Percentiles rank a stretch among this genome's conserved stretches.
These are phyloP conservation scores for Sporothrix curviconia DNA, from an alignment of 2,329 filamentous ascomycete species.

Conservation along the genomic window DNA sequence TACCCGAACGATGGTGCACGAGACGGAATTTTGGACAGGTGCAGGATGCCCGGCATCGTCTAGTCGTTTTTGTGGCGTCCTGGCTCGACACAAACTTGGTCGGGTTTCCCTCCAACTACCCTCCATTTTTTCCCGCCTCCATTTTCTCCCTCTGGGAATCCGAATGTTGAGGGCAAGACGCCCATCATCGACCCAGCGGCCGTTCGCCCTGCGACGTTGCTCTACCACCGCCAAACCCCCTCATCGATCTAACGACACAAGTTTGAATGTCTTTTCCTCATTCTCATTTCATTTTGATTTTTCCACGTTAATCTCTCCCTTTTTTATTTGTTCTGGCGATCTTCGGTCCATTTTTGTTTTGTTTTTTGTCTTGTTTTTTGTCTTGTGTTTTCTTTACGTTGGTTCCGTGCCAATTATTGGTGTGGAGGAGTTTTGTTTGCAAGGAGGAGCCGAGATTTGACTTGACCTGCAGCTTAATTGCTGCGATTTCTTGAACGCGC, in stretches of 20 bases:
- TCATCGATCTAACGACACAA: constrained; percentile 26
- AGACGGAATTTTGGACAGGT: neutral
- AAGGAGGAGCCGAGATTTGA: neutral
- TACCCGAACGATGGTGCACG: constrained; percentile 16
- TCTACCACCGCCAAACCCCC: neutral
- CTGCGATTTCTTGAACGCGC: too few relatives aligned
- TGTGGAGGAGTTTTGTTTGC: too few relatives aligned
- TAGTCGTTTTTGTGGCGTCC: neutral
- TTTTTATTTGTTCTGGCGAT: constrained; percentile 12
- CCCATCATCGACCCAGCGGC: too few relatives aligned
- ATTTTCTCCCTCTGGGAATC: too few relatives aligned
- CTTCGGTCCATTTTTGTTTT: constrained; percentile 4
- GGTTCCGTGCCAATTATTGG: neutral
- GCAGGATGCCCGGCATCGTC: neutral
- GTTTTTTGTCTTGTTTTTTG: constrained; percentile 20
- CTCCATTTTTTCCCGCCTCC: too few relatives aligned
- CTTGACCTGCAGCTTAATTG: too few relatives aligned
- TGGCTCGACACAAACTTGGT: neutral
- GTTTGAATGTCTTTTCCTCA: constrained; percentile 23
- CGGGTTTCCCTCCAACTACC: neutral
- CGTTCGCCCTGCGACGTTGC: too few relatives aligned
- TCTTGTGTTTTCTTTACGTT: neutral
- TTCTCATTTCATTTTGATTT: constrained; percentile 12
- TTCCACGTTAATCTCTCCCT: constrained; percentile 17
- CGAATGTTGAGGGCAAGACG: neutral